Evolutionary conservation across 31 red algal genomes (phyloP), one percentile per base, ranked within the genome.

Genomic region (Bonnemaisonia californica): DNA sequence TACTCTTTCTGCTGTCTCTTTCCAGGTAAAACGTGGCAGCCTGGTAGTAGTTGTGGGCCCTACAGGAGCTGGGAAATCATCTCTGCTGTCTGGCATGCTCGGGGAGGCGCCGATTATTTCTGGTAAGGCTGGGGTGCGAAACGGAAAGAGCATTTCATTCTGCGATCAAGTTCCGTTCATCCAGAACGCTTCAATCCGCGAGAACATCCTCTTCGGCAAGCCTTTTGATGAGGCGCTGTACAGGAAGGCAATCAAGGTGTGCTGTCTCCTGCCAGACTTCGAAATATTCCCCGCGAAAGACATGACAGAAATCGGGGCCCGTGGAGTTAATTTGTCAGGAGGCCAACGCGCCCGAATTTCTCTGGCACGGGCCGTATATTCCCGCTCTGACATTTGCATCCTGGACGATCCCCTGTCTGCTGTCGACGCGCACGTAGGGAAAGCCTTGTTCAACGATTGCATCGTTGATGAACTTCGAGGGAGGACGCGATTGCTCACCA

Each of bases 151-250:
- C 23, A 69, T 98, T 3, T 79, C 89, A 12, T 94, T 77, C 80
- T 89, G 84, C 38, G 95, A 84, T 55, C 95, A 98, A 69, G 63
- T 84, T 11, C 77, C 95, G 4, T 98, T 98, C 27, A 98, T 98
- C 31, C 81, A 89, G 39, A 93, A 98, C 58, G 91, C 83, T 3
- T 89, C 86, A 1, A 67, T 98, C 26, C 72, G 88, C 39, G 95
- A 98, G 1, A 98, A 98, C 40, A 77, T 98, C 35, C 41, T 91
- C 27, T 98, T 92, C 69, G 95, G 95, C n/a, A 76, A 71, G 41
- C 83, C 78, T 9, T 95, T 62, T 47, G 64, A 90, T 36, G 92
- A 77, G 21, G 68, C 39, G 21, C 60, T 59, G 12, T 94, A 88
- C 69, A 62, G 79, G 2, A 60, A 60, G 3, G 76, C 86, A 3